Base-by-base conservation (phyloP, 176 grass and related monocot genomes). In the Stipa capillata region DNA sequence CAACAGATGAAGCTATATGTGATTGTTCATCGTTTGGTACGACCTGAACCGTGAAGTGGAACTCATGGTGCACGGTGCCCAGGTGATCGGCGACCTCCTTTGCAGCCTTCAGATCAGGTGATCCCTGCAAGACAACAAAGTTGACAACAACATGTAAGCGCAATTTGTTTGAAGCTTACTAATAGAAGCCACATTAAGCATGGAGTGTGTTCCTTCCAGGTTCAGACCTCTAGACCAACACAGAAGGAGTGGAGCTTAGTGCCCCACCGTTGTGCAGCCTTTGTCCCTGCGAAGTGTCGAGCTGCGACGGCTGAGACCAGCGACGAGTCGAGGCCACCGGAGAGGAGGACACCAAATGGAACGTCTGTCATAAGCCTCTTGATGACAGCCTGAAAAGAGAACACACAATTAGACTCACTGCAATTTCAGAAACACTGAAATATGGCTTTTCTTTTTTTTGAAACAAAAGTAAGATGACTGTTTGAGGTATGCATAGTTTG, bases 21-120 rank as follows among this genome's bases (percentile, higher is more conserved):
- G 45, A 20, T 77, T 77, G n/a, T 8, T 41, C 8, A 5, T 27
- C n/a, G 16, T 21, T 47, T 54, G 4, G 8, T 72, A 92, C n/a
- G n/a, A n/a, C 90, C 86, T 93, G 90, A 56, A 95, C 89, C 8
- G 81, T 85, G 89, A 95, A 95, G 78, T 87, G 34, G 54, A 95
- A 87, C 76, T 95, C 87, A 20, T 89, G 84, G 81, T 95, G 93
- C 8, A 83, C 56, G 28, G 93, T 95, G 57, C 93, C 87, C 18
- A 95, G 57, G 73, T 95, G 69, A 0, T 74, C 77, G 0, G 93
- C 93, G 0, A 95, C 93, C 81, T 95, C 87, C 64, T 34, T 95
- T 36, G 73, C 93, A 5, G 93, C 93, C 69, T 87, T 87, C 21
- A 95, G 48, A 44, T 95, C 93, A 18, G 93, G 89, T 25, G 87